Conservation (phyloP, 2,329 filamentous ascomycete genomes). For the Clonostachys chloroleuca region DNA sequence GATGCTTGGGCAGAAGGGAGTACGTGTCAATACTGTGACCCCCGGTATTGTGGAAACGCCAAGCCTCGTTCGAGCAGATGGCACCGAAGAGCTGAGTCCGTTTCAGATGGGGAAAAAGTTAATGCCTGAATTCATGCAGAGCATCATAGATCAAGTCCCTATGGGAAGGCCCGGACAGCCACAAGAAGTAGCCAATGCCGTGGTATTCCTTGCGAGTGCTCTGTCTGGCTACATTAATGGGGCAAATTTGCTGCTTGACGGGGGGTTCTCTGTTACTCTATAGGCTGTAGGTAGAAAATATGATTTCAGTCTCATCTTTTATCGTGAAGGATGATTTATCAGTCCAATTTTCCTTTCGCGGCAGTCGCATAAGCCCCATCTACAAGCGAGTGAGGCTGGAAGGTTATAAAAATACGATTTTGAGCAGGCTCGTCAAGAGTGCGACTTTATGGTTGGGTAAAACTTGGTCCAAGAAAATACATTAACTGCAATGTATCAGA, state of each 20-base stretch:
- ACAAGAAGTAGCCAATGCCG: conserved; percentile 13
- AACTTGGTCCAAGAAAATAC: no score
- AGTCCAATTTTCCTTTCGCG: no score
- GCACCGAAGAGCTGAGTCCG: conserved; percentile 10
- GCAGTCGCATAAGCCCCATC: no score
- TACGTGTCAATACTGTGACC: neutral
- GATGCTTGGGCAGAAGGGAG: neutral
- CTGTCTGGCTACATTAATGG: conserved; percentile 12
- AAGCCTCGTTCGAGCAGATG: conserved; percentile 6
- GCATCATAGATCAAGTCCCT: conserved; percentile 5
- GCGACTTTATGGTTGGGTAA: no score
- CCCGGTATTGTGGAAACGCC: conserved; percentile 1
- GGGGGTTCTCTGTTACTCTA: conserved; percentile 1
- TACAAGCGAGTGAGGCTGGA: no score
- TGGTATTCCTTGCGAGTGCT: conserved; percentile 12
- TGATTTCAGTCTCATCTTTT: no score
- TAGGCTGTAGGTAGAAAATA: no score
- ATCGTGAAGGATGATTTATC: no score
- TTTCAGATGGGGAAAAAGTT: conserved; percentile 5
- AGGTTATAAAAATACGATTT: no score
- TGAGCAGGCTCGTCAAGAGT: no score
- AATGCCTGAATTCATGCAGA: conserved; percentile 4
- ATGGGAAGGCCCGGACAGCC: conserved; percentile 7
- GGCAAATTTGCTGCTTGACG: conserved; percentile 13
- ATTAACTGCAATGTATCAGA: no score